Conservation (phyloP, 345 rosid genomes). For the Camelina sativa region DNA sequence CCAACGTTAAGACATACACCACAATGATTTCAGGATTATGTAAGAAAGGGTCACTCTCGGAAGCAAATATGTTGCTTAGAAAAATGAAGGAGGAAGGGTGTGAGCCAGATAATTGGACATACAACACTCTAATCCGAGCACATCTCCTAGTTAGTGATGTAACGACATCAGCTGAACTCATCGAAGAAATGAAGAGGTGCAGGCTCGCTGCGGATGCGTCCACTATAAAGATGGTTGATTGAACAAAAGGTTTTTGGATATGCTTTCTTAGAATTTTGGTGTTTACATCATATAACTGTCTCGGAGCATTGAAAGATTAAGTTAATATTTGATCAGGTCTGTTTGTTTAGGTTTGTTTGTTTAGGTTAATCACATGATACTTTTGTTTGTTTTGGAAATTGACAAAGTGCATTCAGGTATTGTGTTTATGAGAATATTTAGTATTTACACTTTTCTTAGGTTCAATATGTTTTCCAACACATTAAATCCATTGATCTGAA, state of each 20-base stretch:
- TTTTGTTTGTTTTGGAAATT: no score
- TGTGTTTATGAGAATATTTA: not conserved
- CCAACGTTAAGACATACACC: constrained; percentile 8
- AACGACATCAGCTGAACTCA: constrained; percentile 9
- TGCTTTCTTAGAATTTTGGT: not conserved
- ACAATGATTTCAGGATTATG: constrained; percentile 38
- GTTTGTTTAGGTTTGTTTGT: no score
- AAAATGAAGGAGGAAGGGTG: constrained; percentile 25
- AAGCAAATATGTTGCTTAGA: constrained; percentile 24
- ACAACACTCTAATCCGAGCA: constrained; percentile 21
- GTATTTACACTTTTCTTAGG: not conserved
- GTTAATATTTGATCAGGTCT: no score
- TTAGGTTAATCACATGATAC: no score
- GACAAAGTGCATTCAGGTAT: not conserved
- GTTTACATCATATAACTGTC: not conserved
- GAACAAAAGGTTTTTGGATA: not conserved
- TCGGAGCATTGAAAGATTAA: not conserved
- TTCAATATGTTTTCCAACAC: not conserved
- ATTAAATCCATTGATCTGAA: not conserved
- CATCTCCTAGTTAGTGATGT: constrained; percentile 6
- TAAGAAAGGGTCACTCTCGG: constrained; percentile 11
- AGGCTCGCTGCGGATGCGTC: constrained; percentile 2
- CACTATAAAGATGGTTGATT: not conserved
- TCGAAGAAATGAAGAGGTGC: not conserved
- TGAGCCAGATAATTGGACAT: constrained; percentile 24